These are phyloP conservation scores for Barnettozyma vustinii DNA, from an alignment of 805 yeast species.

Conservation along the genomic window DNA sequence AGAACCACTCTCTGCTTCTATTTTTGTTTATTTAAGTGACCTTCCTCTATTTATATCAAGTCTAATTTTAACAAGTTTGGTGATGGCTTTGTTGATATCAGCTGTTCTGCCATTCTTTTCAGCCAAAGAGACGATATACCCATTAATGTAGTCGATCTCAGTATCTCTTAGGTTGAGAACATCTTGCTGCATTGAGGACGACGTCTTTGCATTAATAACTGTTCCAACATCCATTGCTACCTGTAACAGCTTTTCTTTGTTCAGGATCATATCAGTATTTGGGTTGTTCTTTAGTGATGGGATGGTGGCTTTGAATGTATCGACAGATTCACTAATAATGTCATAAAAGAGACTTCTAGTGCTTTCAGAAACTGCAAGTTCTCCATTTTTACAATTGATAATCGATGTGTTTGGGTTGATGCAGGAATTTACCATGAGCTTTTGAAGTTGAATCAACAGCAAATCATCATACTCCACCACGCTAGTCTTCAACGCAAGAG, in stretches of 20 bases:
- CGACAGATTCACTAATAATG: slow-evolving; percentile 31
- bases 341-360: slow-evolving; percentile 31
- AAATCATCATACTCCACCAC: slow-evolving; percentile 41
- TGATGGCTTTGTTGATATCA: slow-evolving; percentile 29
- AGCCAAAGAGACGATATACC: slow-evolving; percentile 62
- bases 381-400: slow-evolving; percentile 74
- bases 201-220: slow-evolving; percentile 47
- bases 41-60: slow-evolving; percentile 15
- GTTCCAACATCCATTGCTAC: slow-evolving; percentile 37
- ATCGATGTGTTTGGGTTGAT: slow-evolving; percentile 81
- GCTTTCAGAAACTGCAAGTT: slow-evolving; percentile 47
- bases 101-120: slow-evolving; percentile 31
- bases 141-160: slow-evolving; percentile 82
- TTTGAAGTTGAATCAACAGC: slow-evolving; percentile 61
- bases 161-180: slow-evolving; percentile 45
- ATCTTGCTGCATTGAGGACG: slow-evolving; percentile 53
- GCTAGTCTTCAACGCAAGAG: slow-evolving; percentile 25
- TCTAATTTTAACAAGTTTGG: slow-evolving; percentile 31
- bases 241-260: slow-evolving; percentile 30
- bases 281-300: slow-evolving; percentile 27
- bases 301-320: slow-evolving; percentile 25
- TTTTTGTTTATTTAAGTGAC: no score
- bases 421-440: slow-evolving; percentile 74
- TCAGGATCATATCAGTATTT: slow-evolving; percentile 17
- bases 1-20: no score